phyloP scores from a whole-genome alignment of 1,284 basidiomycete genomes.

The Marasmius oreades region DNA sequence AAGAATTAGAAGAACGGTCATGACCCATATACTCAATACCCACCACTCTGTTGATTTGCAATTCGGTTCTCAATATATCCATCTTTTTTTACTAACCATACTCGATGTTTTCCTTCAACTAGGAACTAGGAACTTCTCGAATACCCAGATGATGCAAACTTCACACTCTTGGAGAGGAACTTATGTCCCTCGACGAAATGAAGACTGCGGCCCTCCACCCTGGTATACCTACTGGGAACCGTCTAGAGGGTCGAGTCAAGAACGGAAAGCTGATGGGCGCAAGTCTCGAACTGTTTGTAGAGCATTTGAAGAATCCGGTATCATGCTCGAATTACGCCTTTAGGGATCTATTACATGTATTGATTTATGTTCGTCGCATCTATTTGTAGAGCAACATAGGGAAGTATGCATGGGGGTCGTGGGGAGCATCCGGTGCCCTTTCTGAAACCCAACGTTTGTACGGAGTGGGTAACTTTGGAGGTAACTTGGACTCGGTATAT shows the following conservation, averaged over 20 bases:
- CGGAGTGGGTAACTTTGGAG: constrained; percentile 63
- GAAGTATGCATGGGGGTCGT: constrained; percentile 76
- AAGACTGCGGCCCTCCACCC: constrained; percentile 5
- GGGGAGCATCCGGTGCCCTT: constrained; percentile 67
- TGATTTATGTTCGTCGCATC: background rate
- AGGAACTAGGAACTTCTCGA: background rate
- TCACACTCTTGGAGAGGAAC: constrained; percentile 11
- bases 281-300: background rate
- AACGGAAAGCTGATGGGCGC: constrained; percentile 17
- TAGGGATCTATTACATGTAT: background rate
- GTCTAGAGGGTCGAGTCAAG: constrained; percentile 11
- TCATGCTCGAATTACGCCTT: background rate
- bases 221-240: constrained; percentile 14
- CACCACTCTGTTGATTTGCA: background rate
- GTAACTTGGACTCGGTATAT: constrained; percentile 65
- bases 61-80: background rate
- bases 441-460: constrained; percentile 72
- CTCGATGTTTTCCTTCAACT: background rate
- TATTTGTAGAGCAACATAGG: constrained; percentile 83
- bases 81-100: background rate
- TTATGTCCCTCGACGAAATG: constrained; percentile 8
- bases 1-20: constrained; percentile 12
- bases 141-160: constrained; percentile 15
- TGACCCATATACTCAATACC: background rate
- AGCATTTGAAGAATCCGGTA: background rate